These are phyloP conservation scores for Exophiala dermatitidis DNA, from an alignment of 2,329 filamentous ascomycete genomes.

Conservation along the genomic window DNA sequence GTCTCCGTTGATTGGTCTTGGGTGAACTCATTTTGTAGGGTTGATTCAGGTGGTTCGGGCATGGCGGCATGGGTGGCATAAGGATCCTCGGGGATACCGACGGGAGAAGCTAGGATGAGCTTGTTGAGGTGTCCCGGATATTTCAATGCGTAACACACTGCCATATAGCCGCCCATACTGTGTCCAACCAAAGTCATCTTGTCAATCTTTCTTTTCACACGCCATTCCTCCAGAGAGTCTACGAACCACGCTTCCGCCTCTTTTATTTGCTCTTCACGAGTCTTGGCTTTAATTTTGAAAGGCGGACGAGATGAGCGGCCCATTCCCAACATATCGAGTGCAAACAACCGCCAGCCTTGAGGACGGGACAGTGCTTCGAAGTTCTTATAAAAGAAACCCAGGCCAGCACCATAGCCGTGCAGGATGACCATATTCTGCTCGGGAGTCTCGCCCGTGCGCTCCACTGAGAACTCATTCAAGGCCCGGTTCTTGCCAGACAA, in stretches of 20 bases:
- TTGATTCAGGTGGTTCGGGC: constrained; percentile 67
- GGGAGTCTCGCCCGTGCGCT: constrained; percentile 68
- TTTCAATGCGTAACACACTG: constrained; percentile 89
- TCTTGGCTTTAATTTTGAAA: constrained; percentile 79
- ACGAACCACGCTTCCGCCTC: constrained; percentile 96
- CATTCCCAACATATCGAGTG: constrained; percentile 93
- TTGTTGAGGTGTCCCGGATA: constrained; percentile 94
- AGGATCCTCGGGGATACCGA: constrained; percentile 90
- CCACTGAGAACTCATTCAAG: constrained; percentile 87
- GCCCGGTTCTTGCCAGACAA: constrained; percentile 79
- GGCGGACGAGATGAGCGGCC: constrained; percentile 75
- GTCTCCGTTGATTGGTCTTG: constrained; percentile 59
- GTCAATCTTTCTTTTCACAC: constrained; percentile 78
- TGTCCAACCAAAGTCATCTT: constrained; percentile 90
- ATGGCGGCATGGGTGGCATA: constrained; percentile 75
- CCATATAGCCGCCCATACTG: constrained; percentile 89
- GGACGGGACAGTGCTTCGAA: constrained; percentile 78
- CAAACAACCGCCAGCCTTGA: constrained; percentile 80
- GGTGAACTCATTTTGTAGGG: constrained; percentile 68
- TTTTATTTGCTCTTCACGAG: constrained; percentile 67
- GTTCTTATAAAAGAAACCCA: constrained; percentile 98
- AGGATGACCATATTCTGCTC: constrained; percentile 90
- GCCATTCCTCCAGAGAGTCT: constrained; percentile 94
- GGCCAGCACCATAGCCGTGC: constrained; percentile 90
- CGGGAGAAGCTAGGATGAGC: constrained; percentile 87